These are phyloP conservation scores for Phytophthora nicotianae DNA, from an alignment of 352 stramenopile genomes.

Conservation along the genomic window DNA sequence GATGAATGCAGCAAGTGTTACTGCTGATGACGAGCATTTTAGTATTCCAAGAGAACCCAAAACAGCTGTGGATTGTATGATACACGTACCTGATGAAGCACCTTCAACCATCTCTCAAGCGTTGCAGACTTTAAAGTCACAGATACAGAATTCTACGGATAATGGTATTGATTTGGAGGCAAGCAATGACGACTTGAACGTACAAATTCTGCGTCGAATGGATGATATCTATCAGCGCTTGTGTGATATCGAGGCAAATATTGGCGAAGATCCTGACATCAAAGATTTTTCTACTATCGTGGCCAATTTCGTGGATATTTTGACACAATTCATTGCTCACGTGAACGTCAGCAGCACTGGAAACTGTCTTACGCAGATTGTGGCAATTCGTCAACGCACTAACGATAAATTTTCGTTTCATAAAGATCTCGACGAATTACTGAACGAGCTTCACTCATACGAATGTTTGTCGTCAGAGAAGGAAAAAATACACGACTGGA, in stretches of 20 bases:
- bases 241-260: constrained; percentile 4
- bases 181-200: constrained; percentile 20
- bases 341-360: constrained; percentile 10
- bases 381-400: constrained; percentile 24
- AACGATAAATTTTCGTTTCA: constrained; percentile 40
- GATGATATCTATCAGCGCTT: constrained; percentile 27
- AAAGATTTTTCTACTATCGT: constrained; percentile 1
- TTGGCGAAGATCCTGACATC: not conserved
- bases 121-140: constrained; percentile 10
- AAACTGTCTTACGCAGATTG: constrained; percentile 28
- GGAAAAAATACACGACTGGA: constrained; percentile 30
- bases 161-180: constrained; percentile 4
- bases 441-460: constrained; percentile 11
- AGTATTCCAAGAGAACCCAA: not conserved
- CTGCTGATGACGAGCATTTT: not conserved
- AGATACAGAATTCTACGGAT: constrained; percentile 1
- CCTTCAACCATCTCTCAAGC: constrained; percentile 12
- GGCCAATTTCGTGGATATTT: constrained; percentile 11
- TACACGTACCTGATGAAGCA: not conserved
- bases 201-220: constrained; percentile 31
- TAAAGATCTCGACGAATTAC: constrained; percentile 37
- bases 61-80: not conserved
- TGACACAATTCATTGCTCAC: constrained; percentile 26
- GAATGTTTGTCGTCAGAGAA: constrained; percentile 10
- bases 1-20: not conserved